Conservation (phyloP, 2,329 filamentous ascomycete genomes). For the Calonectria pseudoreteaudii region DNA sequence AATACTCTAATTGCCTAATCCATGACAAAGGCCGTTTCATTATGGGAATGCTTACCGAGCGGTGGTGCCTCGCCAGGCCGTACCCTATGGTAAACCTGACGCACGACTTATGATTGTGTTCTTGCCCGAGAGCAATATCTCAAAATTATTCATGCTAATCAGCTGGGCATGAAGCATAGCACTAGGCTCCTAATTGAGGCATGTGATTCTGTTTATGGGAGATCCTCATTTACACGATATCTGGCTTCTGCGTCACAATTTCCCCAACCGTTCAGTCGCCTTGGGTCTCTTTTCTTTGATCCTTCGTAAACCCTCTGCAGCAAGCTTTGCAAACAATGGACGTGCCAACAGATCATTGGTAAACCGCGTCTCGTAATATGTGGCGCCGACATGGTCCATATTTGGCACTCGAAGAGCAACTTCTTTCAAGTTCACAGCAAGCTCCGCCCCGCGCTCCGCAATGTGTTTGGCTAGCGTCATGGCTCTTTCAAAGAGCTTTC, state of each 20-base stretch:
- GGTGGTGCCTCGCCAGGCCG: too few relatives aligned
- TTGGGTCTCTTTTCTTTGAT: constrained; percentile 10
- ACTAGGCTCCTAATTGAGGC: too few relatives aligned
- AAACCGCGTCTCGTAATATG: constrained; percentile 1
- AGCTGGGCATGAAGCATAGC: too few relatives aligned
- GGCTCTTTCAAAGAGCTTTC: background rate
- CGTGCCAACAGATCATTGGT: constrained; percentile 5
- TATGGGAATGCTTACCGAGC: too few relatives aligned
- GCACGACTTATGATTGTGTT: too few relatives aligned
- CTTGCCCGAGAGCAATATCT: too few relatives aligned
- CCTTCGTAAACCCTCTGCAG: background rate
- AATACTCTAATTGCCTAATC: too few relatives aligned
- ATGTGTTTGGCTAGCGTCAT: background rate
- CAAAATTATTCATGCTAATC: too few relatives aligned
- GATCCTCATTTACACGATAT: too few relatives aligned
- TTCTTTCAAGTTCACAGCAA: constrained; percentile 4
- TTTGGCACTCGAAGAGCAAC: constrained; percentile 5
- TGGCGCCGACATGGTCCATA: constrained; percentile 2
- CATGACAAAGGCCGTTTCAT: too few relatives aligned
- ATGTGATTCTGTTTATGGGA: too few relatives aligned
- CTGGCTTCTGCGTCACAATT: background rate
- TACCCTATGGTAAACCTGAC: too few relatives aligned
- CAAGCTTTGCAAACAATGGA: constrained; percentile 5
- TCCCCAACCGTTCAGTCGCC: background rate
- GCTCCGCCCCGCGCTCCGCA: background rate